These are phyloP conservation scores for Trichoderma pleuroti DNA, from an alignment of 2,329 filamentous ascomycete genomes.

Conservation along the genomic window DNA sequence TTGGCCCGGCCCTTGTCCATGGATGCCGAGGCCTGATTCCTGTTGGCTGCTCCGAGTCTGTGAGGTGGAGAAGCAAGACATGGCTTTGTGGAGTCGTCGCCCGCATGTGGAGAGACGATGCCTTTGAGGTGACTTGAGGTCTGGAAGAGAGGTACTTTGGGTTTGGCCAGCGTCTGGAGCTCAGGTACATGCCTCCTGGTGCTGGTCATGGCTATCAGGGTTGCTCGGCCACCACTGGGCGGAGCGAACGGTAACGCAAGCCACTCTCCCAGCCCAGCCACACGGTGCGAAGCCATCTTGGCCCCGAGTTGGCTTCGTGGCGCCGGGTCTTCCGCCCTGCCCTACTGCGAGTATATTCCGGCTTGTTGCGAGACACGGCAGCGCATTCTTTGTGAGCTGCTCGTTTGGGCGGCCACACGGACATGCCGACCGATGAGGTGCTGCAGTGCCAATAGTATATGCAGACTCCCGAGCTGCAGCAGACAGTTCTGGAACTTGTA, in stretches of 20 bases:
- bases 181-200: not conserved
- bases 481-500: not conserved
- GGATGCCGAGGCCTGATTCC: not conserved
- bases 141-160: not conserved
- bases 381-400: not conserved
- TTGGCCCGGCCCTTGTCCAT: not conserved
- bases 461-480: not conserved
- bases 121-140: not conserved
- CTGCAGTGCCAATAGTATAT: not conserved
- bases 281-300: not conserved
- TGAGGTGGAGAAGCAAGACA: slow-evolving; percentile 6
- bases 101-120: slow-evolving; percentile 1
- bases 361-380: not conserved
- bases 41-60: slow-evolving; percentile 11
- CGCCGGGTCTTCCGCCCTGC: not conserved
- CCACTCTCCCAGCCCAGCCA: slow-evolving; percentile 3
- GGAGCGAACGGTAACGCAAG: not conserved
- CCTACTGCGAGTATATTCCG: not conserved
- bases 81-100: not conserved
- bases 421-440: not conserved
- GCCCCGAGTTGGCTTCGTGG: not conserved
- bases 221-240: not conserved
- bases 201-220: not conserved
- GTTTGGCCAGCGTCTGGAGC: not conserved
- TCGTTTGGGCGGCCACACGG: not conserved